Conservation (phyloP, 257 asterid species). For the Nicotiana tomentosiformis region DNA sequence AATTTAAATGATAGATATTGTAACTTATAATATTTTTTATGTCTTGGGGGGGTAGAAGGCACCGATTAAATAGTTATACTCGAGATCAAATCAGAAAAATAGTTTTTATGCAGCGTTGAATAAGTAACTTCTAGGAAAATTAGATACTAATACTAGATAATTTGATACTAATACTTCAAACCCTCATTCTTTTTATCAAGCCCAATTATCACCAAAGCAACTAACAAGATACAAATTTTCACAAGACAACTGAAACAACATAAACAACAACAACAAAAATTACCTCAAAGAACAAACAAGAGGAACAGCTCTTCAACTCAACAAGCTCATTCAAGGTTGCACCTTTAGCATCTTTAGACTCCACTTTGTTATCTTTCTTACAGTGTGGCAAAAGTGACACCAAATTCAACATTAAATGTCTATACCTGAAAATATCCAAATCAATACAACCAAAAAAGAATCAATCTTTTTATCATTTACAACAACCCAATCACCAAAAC, state of each 20-base stretch:
- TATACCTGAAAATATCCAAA: conserved; percentile 51
- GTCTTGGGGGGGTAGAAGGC: too few relatives aligned
- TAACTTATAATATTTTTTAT: too few relatives aligned
- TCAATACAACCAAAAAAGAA: conserved; percentile 4
- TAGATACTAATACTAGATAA: neutral
- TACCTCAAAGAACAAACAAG: conserved; percentile 97
- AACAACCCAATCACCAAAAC: neutral
- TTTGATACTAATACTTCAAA: neutral
- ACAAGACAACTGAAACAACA: neutral
- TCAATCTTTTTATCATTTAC: neutral
- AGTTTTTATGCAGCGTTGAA: too few relatives aligned
- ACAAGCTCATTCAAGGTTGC: conserved; percentile 86
- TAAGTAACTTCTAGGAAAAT: too few relatives aligned
- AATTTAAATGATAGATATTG: too few relatives aligned
- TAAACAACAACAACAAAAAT: neutral
- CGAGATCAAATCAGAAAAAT: too few relatives aligned
- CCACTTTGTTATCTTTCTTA: conserved; percentile 89
- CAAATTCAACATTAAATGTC: conserved; percentile 92
- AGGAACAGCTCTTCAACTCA: conserved; percentile 82
- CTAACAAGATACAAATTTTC: neutral
- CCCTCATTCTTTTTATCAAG: neutral
- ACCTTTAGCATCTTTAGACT: conserved; percentile 89
- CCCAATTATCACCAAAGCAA: neutral
- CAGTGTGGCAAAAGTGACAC: conserved; percentile 83
- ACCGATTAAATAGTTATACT: too few relatives aligned